phyloP scores from a whole-genome alignment of 1,139 yeast genomes.

The Yamadazyma blattariae region DNA sequence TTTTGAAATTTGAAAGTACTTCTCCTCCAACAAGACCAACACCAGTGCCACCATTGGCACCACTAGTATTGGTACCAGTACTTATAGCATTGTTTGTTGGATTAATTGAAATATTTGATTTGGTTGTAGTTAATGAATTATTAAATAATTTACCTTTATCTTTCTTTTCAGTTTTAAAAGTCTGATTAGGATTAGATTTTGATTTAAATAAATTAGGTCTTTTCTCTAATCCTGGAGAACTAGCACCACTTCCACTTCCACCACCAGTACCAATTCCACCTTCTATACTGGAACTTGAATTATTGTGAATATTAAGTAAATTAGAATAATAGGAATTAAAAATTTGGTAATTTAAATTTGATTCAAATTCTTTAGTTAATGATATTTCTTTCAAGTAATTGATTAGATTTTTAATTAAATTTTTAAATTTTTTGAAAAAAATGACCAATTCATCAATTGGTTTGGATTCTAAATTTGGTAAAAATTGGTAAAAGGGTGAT shows the following conservation, averaged over 20 bases:
- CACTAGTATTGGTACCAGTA: constrained; percentile 7
- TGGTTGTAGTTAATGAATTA: too few relatives aligned
- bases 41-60: not conserved
- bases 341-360: constrained; percentile 61
- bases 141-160: too few relatives aligned
- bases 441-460: constrained; percentile 53
- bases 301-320: too few relatives aligned
- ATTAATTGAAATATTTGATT: too few relatives aligned
- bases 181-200: constrained; percentile 22
- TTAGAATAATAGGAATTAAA: constrained; percentile 36
- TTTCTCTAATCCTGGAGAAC: constrained; percentile 9
- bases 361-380: constrained; percentile 66
- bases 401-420: constrained; percentile 59
- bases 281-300: constrained; percentile 9
- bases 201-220: constrained; percentile 35
- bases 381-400: constrained; percentile 62
- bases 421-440: constrained; percentile 70
- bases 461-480: constrained; percentile 37
- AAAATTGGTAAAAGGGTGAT: constrained; percentile 40
- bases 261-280: not conserved
- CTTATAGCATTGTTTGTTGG: not conserved
- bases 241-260: constrained; percentile 1
- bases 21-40: too few relatives aligned
- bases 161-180: constrained; percentile 1
- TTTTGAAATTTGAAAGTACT: not conserved